phyloP scores from a whole-genome alignment of 768 basidiomycete species.

The Myochromella boudieri region DNA sequence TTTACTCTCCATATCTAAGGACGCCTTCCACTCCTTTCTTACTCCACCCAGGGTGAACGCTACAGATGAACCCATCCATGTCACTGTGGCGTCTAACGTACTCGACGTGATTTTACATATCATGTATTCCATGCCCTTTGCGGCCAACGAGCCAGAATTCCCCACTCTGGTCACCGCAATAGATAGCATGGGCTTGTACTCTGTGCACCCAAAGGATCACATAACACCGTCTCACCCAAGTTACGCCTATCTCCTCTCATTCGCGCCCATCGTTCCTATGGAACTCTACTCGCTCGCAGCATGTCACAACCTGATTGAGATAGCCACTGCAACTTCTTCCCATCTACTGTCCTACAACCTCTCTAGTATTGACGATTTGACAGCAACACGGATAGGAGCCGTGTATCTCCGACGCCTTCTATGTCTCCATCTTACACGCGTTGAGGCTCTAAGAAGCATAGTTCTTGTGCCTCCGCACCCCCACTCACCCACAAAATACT shows the following conservation, averaged over 20 bases:
- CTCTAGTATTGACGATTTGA: slow-evolving; percentile 23
- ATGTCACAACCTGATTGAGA: not conserved
- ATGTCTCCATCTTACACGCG: slow-evolving; percentile 20
- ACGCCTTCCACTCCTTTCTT: not conserved
- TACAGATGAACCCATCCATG: slow-evolving; percentile 1
- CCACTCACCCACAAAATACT: not conserved
- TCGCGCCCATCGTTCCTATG: slow-evolving; percentile 20
- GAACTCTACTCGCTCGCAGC: slow-evolving; percentile 15
- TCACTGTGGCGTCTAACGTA: not conserved
- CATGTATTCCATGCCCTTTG: not conserved
- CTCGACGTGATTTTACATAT: not conserved
- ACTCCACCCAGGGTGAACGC: slow-evolving; percentile 5
- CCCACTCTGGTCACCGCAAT: not conserved
- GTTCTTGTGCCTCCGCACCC: not conserved
- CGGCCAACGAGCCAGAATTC: not conserved
- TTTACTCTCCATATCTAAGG: slow-evolving; percentile 15
- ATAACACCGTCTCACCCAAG: not conserved
- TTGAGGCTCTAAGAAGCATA: slow-evolving; percentile 23
- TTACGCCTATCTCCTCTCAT: slow-evolving; percentile 4
- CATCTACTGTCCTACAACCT: slow-evolving; percentile 26
- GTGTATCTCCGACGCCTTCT: slow-evolving; percentile 26
- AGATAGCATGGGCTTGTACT: not conserved
- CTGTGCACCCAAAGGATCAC: not conserved
- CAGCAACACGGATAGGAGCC: slow-evolving; percentile 24
- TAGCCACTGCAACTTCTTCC: slow-evolving; percentile 5